Evolutionary conservation across 1,284 basidiomycete species (phyloP).

Genomic region (Malassezia psittaci): DNA sequence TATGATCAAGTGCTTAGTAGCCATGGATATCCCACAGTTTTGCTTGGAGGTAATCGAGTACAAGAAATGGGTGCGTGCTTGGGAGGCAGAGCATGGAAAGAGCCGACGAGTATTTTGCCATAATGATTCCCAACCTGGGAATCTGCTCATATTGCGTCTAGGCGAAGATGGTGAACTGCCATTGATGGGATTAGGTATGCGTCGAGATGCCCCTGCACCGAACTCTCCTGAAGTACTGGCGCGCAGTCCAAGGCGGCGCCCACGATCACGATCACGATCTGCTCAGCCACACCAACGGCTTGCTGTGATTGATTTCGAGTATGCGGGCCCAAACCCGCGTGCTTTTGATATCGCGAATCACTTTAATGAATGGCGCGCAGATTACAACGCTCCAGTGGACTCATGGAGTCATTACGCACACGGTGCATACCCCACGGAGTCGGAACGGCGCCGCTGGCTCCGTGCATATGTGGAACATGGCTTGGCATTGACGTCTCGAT

Average conservation of each 20-base stretch:
- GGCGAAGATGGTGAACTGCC: constrained; percentile 13
- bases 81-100: constrained; percentile 35
- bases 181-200: constrained; percentile 12
- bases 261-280: constrained; percentile 12
- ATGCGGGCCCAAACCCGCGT: constrained; percentile 36
- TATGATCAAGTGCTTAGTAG: constrained; percentile 27
- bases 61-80: constrained; percentile 33
- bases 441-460: constrained; percentile 39
- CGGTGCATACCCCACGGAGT: constrained; percentile 30
- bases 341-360: constrained; percentile 44
- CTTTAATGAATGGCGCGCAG: constrained; percentile 43
- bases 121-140: constrained; percentile 44
- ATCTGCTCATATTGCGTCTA: constrained; percentile 34
- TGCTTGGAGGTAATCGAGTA: constrained; percentile 31
- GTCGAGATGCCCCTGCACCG: not conserved
- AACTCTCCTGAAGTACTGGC: not conserved
- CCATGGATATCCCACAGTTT: constrained; percentile 33
- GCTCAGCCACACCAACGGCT: constrained; percentile 33
- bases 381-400: constrained; percentile 33
- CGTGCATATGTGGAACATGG: constrained; percentile 45
- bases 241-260: constrained; percentile 1
- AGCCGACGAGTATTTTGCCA: constrained; percentile 40
- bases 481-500: constrained; percentile 21
- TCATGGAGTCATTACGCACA: constrained; percentile 36
- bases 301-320: constrained; percentile 46